phyloP scores from a whole-genome alignment of 768 basidiomycete genomes.

The Candolleomyces efflorescens region DNA sequence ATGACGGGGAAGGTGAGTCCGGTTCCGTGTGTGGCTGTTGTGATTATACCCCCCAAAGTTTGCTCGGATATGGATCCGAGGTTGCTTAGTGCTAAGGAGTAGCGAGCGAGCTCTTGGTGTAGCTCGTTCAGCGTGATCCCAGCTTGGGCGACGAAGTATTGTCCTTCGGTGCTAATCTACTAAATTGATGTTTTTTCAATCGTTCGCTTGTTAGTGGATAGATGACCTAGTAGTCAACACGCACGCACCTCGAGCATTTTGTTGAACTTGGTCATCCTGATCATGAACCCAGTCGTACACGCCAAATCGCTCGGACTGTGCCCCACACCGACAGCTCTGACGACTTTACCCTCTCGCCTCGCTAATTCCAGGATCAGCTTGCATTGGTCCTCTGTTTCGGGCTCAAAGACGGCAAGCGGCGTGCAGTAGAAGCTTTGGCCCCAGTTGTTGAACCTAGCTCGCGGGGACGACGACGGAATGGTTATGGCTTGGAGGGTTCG shows the following conservation, averaged over 20 bases:
- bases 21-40: slow-evolving; percentile 94
- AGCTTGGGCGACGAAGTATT: slow-evolving; percentile 66
- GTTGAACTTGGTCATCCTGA: slow-evolving; percentile 72
- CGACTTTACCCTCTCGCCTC: slow-evolving; percentile 57
- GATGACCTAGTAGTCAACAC: slow-evolving; percentile 12
- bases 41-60: slow-evolving; percentile 86
- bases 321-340: slow-evolving; percentile 85
- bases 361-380: slow-evolving; percentile 78
- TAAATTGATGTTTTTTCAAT: neutral
- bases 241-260: slow-evolving; percentile 69
- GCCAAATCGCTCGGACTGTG: slow-evolving; percentile 94
- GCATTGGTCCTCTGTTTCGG: slow-evolving; percentile 65
- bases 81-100: slow-evolving; percentile 83
- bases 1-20: slow-evolving; percentile 78
- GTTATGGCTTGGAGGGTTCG: slow-evolving; percentile 53
- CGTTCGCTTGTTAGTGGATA: neutral
- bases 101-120: slow-evolving; percentile 58
- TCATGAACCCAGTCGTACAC: slow-evolving; percentile 84
- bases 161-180: slow-evolving; percentile 68
- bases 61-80: slow-evolving; percentile 97
- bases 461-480: slow-evolving; percentile 29
- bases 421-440: slow-evolving; percentile 69
- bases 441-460: slow-evolving; percentile 77
- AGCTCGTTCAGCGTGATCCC: slow-evolving; percentile 77
- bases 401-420: slow-evolving; percentile 73